Percentiles rank a stretch among this genome's conserved stretches.
Evolutionary conservation across 495 filamentous ascomycete species (phyloP).

Genomic region (Polyplosphaeria fusca): DNA sequence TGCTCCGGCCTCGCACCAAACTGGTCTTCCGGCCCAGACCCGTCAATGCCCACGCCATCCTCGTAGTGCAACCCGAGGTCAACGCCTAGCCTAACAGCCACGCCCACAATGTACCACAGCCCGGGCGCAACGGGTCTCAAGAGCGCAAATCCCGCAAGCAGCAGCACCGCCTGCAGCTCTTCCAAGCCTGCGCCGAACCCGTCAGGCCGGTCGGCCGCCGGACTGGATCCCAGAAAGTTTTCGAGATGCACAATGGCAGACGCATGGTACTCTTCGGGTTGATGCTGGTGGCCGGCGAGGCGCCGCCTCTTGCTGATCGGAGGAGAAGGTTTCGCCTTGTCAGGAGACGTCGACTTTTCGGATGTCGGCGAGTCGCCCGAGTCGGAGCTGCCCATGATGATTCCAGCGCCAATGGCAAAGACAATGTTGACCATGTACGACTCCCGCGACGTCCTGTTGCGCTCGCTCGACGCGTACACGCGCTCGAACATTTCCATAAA

Average conservation of each 20-base stretch:
- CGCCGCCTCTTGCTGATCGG: slow-evolving; percentile 51
- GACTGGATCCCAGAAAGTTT: slow-evolving; percentile 70
- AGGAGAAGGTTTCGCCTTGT: slow-evolving; percentile 35
- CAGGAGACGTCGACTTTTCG: slow-evolving; percentile 20
- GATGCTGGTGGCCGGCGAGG: slow-evolving; percentile 64
- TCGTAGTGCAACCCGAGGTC: slow-evolving; percentile 93
- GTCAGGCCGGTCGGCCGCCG: slow-evolving; percentile 51
- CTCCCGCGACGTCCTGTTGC: slow-evolving; percentile 72
- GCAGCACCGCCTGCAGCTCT: slow-evolving; percentile 85
- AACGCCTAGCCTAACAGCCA: slow-evolving; percentile 83
- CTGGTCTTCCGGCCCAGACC: slow-evolving; percentile 31
- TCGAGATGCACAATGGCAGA: slow-evolving; percentile 89
- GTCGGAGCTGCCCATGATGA: slow-evolving; percentile 69
- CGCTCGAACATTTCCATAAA: slow-evolving; percentile 81
- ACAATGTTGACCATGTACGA: slow-evolving; percentile 94
- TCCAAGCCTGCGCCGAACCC: slow-evolving; percentile 78
- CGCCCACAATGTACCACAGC: slow-evolving; percentile 95
- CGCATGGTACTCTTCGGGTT: slow-evolving; percentile 94
- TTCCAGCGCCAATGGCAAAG: slow-evolving; percentile 93
- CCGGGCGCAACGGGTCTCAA: slow-evolving; percentile 88
- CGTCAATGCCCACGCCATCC: slow-evolving; percentile 71
- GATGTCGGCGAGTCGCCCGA: slow-evolving; percentile 38
- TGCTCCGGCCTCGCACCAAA: slow-evolving; percentile 13
- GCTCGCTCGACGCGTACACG: slow-evolving; percentile 67
- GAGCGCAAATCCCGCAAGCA: slow-evolving; percentile 87